Conservation (phyloP, 192 early-diverging fungal genomes). For the Dispira simplex region DNA sequence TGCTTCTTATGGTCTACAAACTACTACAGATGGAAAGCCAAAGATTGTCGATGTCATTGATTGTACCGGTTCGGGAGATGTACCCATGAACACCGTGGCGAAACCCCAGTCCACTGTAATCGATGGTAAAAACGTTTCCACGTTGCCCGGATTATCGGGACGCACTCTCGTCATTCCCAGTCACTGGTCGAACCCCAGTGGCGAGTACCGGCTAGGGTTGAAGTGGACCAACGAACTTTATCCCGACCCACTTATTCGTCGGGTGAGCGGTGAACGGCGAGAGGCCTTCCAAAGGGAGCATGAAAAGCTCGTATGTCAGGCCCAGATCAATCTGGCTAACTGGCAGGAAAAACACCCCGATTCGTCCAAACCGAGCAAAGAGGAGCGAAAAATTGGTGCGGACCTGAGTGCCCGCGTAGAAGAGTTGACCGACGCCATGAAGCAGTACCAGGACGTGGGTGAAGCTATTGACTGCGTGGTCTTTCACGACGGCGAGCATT, state of each 20-base stretch:
- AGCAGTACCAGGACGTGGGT: constrained; percentile 63
- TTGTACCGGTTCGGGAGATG: constrained; percentile 77
- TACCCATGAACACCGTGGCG: constrained; percentile 39
- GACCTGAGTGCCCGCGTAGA: constrained; percentile 52
- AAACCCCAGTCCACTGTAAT: constrained; percentile 31
- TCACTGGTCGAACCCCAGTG: constrained; percentile 63
- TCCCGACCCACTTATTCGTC: constrained; percentile 23
- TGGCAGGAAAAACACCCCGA: constrained; percentile 13
- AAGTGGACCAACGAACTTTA: constrained; percentile 66
- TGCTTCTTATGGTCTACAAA: constrained; percentile 69
- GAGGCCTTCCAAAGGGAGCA: neutral
- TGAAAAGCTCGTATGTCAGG: constrained; percentile 20
- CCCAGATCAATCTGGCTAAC: constrained; percentile 13
- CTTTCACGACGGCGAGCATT: constrained; percentile 79
- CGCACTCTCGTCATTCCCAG: constrained; percentile 50
- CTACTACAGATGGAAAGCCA: constrained; percentile 74
- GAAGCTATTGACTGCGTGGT: constrained; percentile 63
- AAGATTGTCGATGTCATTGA: constrained; percentile 90
- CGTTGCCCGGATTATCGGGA: constrained; percentile 56
- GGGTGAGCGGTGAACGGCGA: neutral
- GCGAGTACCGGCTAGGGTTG: constrained; percentile 71
- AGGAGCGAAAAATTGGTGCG: constrained; percentile 21
- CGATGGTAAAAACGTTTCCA: constrained; percentile 23
- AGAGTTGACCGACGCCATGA: constrained; percentile 38
- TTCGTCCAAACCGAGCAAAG: constrained; percentile 19